Base-by-base conservation (phyloP, 164 flowering plant genomes). In the Berberis vulgaris region DNA sequence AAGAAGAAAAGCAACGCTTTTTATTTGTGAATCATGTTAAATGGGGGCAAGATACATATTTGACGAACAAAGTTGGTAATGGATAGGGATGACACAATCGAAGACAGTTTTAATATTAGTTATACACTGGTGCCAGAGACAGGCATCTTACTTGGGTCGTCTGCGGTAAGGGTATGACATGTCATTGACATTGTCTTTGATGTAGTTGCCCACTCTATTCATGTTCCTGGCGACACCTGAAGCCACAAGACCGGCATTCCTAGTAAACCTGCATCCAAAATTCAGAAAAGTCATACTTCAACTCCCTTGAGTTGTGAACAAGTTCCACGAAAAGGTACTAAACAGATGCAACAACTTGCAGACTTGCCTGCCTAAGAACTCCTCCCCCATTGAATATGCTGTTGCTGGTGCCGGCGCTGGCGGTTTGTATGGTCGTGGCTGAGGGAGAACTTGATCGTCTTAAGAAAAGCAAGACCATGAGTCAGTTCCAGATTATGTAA, bases 221-320 rank as follows among this genome's bases (percentile, higher is more conserved):
- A 81, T 59, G 69, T 89, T 87, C 78, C 79, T 78, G 41, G 78
- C 86, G 47, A 87, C 92, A 38, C 96, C 91, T 6, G 80, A 75
- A 7, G 91, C 91, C 26, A 89, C 89, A 49, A 89, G 74, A 50
- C 78, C 65, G 11, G 93, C 91, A 70, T 83, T 89, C 70, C 89
- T 79, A 41, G 77, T 78, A 66, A 85, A 87, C 81, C 96, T 87
- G 88, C 71, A 75, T 11, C n/a, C 39, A n/a, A 5, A 63, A 43
- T 1, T 11, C 12, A 47, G 65, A 53, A 60, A 66, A 10, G 44
- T 45, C 49, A 8, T 6, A 2, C 4, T 49, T 43, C n/a, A 3
- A 54, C n/a, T 12, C 54, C 50, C 43, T 44, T 42, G 13, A 38
- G 43, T 59, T 50, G 3, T 50, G 10, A 59, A 38, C 4, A 65